Base-by-base conservation (phyloP, 2,329 filamentous ascomycete species). In the Aspergillus pseudoterreus region DNA sequence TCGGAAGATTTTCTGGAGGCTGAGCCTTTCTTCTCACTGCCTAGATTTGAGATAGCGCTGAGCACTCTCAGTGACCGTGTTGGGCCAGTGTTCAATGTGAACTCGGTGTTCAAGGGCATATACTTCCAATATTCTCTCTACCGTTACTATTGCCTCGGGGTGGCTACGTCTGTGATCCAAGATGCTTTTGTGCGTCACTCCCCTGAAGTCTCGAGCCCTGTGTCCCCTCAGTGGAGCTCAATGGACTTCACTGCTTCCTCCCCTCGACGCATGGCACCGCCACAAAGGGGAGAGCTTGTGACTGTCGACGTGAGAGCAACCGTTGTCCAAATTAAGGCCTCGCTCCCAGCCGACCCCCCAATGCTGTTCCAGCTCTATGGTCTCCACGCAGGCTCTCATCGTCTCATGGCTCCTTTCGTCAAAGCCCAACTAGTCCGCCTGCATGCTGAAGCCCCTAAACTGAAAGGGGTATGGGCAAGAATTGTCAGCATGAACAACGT, bases 51-150 rank as follows among this genome's bases (percentile, higher is more conserved):
- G 66, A 78, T 96, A 24, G 87, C 89, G 1, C 81, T 97, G 50
- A 90, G 87, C 24, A 95, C 94, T 0, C 79, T 85, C 4, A 95
- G 89, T 57, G 94, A 99, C 68, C 83, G 83, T 27, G 89, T 95
- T 63, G 92, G 92, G 0, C 88, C 91, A 0, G 79, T 96, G 5
- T 89, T 96, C 64, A 90, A 97, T 65, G 73, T 97, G 41, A 90
- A 95, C 59, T 88, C 90, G 0, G 83, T 88, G 47, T 81, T 94
- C 17, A 87, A 87, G 59, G 90, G 88, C 5, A 73, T 99, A 2
- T 83, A 89, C 54, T 65, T 95, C 6, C 87, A 95, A 46, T 97
- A 97, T 66, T 99, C 95, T 0, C 80, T 99, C 0, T 96, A 95
- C 68, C 86, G 92, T 3, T 92, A 96, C 66, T 99, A 96, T 65